Percentiles rank a stretch among this genome's conserved stretches.
These are phyloP conservation scores for Xylaria sp. DNA, from an alignment of 2,329 filamentous ascomycete species.

Conservation along the genomic window DNA sequence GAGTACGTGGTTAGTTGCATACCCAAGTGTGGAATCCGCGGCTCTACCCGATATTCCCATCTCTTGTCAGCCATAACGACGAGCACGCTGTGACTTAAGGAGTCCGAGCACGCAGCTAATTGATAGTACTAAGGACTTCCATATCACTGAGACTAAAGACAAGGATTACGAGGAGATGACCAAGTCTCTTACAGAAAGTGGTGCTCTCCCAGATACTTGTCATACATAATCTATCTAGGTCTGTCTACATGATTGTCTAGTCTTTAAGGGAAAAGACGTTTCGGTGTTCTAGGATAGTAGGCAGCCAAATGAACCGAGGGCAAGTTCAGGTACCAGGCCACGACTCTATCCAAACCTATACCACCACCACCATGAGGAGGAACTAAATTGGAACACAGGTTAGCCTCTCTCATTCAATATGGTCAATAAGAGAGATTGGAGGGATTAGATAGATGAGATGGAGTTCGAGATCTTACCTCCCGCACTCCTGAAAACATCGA, in stretches of 20 bases:
- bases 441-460: too few species aligned
- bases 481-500: conserved; percentile 81
- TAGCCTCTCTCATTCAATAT: neutral
- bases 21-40: neutral
- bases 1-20: conserved; percentile 33
- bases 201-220: neutral
- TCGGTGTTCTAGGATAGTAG: conserved; percentile 70
- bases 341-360: conserved; percentile 88
- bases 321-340: conserved; percentile 71
- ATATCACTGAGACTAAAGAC: too few species aligned
- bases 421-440: neutral
- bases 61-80: too few species aligned
- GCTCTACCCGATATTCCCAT: neutral
- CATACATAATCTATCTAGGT: neutral
- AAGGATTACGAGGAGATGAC: too few species aligned
- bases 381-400: conserved; percentile 54
- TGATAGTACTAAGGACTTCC: too few species aligned
- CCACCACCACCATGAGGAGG: conserved; percentile 92
- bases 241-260: neutral
- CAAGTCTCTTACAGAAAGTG: too few species aligned
- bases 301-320: conserved; percentile 68
- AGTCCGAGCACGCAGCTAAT: too few species aligned
- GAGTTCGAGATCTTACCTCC: conserved; percentile 55
- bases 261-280: conserved; percentile 63
- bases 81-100: too few species aligned